These are phyloP conservation scores for Zygoascus biomembranicola DNA, from an alignment of 805 yeast species.

Conservation along the genomic window DNA sequence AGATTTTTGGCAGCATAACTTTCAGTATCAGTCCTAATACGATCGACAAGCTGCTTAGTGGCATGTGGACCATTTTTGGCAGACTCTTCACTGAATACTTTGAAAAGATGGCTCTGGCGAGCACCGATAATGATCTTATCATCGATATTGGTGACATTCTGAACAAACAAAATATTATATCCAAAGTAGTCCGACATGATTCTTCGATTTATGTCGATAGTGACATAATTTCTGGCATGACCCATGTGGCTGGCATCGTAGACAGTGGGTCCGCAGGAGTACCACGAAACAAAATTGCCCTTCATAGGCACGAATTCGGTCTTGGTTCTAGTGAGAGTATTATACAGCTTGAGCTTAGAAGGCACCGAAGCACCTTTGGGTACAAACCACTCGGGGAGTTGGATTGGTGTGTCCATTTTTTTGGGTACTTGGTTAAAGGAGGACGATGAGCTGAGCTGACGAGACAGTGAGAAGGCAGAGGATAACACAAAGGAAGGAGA, in stretches of 20 bases:
- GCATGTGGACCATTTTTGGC: slow-evolving; percentile 25
- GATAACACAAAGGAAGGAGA: no score
- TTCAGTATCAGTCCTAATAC: slow-evolving; percentile 30
- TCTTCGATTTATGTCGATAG: slow-evolving; percentile 88
- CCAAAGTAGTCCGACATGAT: slow-evolving; percentile 87
- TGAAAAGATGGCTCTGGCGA: slow-evolving; percentile 76
- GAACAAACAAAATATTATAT: slow-evolving; percentile 78
- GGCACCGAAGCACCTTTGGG: slow-evolving; percentile 26
- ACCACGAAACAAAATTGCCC: slow-evolving; percentile 71
- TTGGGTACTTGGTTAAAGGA: background rate
- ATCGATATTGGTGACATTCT: slow-evolving; percentile 97
- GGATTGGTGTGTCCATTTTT: slow-evolving; percentile 9
- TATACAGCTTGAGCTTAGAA: slow-evolving; percentile 58
- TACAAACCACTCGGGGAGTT: slow-evolving; percentile 47
- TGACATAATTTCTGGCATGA: slow-evolving; percentile 94
- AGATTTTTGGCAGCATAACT: slow-evolving; percentile 44
- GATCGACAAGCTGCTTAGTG: slow-evolving; percentile 24
- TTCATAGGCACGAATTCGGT: slow-evolving; percentile 66
- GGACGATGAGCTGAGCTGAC: background rate
- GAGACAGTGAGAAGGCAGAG: background rate
- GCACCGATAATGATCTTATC: slow-evolving; percentile 95
- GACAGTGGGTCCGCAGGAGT: slow-evolving; percentile 97
- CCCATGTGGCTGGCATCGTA: slow-evolving; percentile 97
- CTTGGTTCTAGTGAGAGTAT: slow-evolving; percentile 76
- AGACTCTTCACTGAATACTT: slow-evolving; percentile 39